Conservation (phyloP, 2,329 filamentous ascomycete species). For the Neophaeococcomyces aloes region DNA sequence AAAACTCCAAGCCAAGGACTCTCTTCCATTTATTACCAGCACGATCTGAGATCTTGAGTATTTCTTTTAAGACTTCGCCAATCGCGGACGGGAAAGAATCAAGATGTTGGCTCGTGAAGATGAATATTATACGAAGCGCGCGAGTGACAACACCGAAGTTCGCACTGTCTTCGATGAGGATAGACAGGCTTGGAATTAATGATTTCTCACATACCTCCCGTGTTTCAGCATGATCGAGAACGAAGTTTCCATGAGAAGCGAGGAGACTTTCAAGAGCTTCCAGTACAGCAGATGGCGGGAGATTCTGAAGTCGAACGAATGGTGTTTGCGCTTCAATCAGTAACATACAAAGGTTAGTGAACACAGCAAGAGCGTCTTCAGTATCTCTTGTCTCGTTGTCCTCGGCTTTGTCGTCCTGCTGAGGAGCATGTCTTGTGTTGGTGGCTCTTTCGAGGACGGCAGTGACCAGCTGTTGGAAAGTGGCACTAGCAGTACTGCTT, state of each 20-base stretch:
- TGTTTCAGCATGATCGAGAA: slow-evolving; percentile 69
- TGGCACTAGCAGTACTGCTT: slow-evolving; percentile 93
- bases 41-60: slow-evolving; percentile 52
- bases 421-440: slow-evolving; percentile 51
- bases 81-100: background rate
- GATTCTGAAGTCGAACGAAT: slow-evolving; percentile 66
- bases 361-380: slow-evolving; percentile 27
- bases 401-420: background rate
- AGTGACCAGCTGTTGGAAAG: slow-evolving; percentile 83
- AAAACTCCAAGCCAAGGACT: slow-evolving; percentile 81
- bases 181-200: slow-evolving; percentile 25
- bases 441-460: slow-evolving; percentile 88
- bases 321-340: slow-evolving; percentile 74
- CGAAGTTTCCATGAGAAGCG: slow-evolving; percentile 71
- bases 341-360: slow-evolving; percentile 81
- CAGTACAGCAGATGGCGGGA: slow-evolving; percentile 73
- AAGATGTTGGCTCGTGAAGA: slow-evolving; percentile 7
- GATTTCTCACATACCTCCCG: slow-evolving; percentile 63
- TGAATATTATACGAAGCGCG: slow-evolving; percentile 1
- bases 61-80: background rate
- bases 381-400: slow-evolving; percentile 8
- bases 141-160: slow-evolving; percentile 14
- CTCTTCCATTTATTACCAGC: slow-evolving; percentile 77
- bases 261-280: slow-evolving; percentile 88
- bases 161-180: slow-evolving; percentile 13